Percentiles rank a stretch among this genome's conserved stretches.
These are phyloP conservation scores for Thyridium curvatum DNA, from an alignment of 2,329 filamentous ascomycete species.

Conservation along the genomic window DNA sequence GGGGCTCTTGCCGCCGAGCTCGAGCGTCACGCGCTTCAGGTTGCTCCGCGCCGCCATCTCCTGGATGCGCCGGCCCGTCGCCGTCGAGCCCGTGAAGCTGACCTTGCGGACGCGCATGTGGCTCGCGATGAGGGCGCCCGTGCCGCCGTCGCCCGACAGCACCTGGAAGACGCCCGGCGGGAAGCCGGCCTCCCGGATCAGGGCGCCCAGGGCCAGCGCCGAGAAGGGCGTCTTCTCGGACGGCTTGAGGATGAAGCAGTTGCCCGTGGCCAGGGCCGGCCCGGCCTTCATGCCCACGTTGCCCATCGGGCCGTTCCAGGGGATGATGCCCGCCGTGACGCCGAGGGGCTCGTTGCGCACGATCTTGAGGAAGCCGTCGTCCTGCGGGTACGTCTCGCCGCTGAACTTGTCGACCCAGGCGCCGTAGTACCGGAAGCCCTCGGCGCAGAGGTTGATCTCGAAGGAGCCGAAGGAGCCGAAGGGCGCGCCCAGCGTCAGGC, in stretches of 20 bases:
- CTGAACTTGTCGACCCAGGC: conserved; percentile 31
- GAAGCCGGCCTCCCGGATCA: conserved; percentile 33
- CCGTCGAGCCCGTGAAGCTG: conserved; percentile 62
- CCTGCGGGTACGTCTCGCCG: conserved; percentile 31
- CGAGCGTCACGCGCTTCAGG: conserved; percentile 64
- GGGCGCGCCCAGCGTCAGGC: conserved; percentile 40
- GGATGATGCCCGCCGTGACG: conserved; percentile 24
- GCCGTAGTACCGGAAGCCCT: conserved; percentile 32
- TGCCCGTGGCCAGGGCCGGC: conserved; percentile 35
- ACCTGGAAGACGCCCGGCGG: conserved; percentile 36
- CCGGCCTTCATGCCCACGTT: conserved; percentile 31
- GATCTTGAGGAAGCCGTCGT: conserved; percentile 36
- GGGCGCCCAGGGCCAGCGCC: conserved; percentile 23
- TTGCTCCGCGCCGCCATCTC: conserved; percentile 53
- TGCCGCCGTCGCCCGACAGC: conserved; percentile 29
- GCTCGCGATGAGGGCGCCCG: conserved; percentile 11
- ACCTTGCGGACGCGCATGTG: conserved; percentile 48
- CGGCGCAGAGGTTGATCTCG: conserved; percentile 22
- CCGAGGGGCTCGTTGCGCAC: conserved; percentile 26
- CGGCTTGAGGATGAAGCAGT: conserved; percentile 36
- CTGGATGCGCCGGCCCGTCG: conserved; percentile 60
- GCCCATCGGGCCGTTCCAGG: conserved; percentile 33
- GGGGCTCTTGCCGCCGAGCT: conserved; percentile 62
- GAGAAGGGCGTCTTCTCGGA: conserved; percentile 35
- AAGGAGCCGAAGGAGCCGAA: conserved; percentile 35